Evolutionary conservation across 495 filamentous ascomycete species (phyloP).

Genomic region (Lasiosphaeria ovina): DNA sequence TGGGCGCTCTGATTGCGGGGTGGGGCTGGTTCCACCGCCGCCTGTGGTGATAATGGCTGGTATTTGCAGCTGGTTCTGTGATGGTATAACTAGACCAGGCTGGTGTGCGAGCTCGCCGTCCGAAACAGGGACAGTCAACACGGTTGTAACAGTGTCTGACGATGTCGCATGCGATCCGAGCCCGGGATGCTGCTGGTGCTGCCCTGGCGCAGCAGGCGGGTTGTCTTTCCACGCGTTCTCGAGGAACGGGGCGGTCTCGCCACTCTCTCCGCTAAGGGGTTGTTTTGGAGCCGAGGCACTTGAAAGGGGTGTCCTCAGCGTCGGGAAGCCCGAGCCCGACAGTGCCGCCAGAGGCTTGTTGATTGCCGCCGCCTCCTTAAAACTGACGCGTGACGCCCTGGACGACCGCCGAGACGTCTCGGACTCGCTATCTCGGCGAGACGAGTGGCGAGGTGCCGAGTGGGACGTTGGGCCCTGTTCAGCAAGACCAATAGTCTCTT

Average conservation of each 20-base stretch:
- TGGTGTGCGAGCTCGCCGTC: constrained; percentile 12
- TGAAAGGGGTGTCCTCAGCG: constrained; percentile 13
- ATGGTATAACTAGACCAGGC: neutral
- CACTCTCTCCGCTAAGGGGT: constrained; percentile 10
- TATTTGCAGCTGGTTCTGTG: constrained; percentile 21
- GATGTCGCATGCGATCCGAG: constrained; percentile 32
- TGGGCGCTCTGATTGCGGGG: constrained; percentile 8
- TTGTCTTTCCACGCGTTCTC: constrained; percentile 33
- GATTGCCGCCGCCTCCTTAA: constrained; percentile 20
- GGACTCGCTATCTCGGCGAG: constrained; percentile 24
- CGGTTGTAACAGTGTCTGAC: constrained; percentile 36
- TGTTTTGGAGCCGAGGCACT: constrained; percentile 12
- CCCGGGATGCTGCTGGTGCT: constrained; percentile 27
- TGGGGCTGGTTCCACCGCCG: constrained; percentile 10
- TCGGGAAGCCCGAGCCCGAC: constrained; percentile 23
- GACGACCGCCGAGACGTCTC: constrained; percentile 38
- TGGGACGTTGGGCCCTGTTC: constrained; percentile 32
- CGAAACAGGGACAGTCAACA: constrained; percentile 33
- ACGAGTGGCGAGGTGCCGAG: constrained; percentile 4
- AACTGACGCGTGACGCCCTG: constrained; percentile 40
- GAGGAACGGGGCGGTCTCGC: constrained; percentile 30
- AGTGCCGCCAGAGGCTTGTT: constrained; percentile 23
- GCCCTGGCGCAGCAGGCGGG: constrained; percentile 13
- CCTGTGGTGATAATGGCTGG: constrained; percentile 8
- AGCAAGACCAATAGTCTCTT: constrained; percentile 49